Evolutionary conservation across 1,139 yeast genomes (phyloP).

Genomic region (Lodderomyces pseudojiufengensis): DNA sequence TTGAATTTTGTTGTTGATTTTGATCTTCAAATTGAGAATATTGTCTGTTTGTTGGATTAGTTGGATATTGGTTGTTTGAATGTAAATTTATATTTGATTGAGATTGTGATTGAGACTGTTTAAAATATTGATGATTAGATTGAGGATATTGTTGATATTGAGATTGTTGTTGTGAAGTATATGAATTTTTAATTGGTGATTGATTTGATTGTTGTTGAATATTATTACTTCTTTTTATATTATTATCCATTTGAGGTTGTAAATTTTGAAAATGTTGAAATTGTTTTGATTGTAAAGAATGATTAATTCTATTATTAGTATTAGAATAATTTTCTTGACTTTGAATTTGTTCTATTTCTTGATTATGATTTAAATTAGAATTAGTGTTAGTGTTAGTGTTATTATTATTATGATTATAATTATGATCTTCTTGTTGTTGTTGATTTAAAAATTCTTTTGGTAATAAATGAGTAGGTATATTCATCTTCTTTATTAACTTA

Average conservation of each 20-base stretch:
- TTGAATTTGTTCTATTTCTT: not conserved
- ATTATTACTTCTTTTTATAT: too few relatives aligned
- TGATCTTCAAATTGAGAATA: conserved; percentile 6
- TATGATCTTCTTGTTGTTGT: conserved; percentile 7
- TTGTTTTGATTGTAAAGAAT: not conserved
- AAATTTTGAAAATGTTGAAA: too few relatives aligned
- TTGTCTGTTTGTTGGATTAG: not conserved
- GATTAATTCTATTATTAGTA: not conserved
- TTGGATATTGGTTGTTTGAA: too few relatives aligned
- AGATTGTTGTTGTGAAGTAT: conserved; percentile 9
- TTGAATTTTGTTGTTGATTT: conserved; percentile 1
- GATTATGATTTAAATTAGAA: not conserved
- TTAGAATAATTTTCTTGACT: not conserved
- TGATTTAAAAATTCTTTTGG: conserved; percentile 27
- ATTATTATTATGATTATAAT: conserved; percentile 8
- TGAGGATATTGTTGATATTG: conserved; percentile 7
- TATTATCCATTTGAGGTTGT: too few relatives aligned
- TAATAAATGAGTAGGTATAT: conserved; percentile 34
- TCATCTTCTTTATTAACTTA: conserved; percentile 10
- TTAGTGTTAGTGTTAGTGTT: conserved; percentile 3
- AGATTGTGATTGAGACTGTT: conserved; percentile 6
- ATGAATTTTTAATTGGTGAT: too few relatives aligned
- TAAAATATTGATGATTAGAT: conserved; percentile 7
- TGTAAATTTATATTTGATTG: not conserved
- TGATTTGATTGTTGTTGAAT: conserved; percentile 5